These are phyloP conservation scores for Xylaria sp. DNA, from an alignment of 2,329 filamentous ascomycete genomes.

Conservation along the genomic window DNA sequence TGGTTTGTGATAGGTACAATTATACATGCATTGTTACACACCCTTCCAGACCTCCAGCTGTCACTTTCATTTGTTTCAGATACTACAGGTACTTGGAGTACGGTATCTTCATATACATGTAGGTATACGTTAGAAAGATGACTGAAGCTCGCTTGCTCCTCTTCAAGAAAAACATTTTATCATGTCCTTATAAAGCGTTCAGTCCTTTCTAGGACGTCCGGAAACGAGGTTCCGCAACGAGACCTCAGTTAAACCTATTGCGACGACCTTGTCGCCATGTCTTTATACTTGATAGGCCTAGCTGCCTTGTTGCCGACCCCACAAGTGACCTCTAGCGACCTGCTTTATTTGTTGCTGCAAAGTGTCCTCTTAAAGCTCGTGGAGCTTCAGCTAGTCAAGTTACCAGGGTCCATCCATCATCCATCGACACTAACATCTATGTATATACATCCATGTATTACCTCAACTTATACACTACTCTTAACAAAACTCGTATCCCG, in stretches of 20 bases:
- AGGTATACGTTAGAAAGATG: not conserved
- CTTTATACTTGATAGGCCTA: slow-evolving; percentile 24
- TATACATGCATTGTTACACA: not conserved
- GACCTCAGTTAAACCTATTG: slow-evolving; percentile 21
- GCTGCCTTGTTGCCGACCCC: slow-evolving; percentile 16
- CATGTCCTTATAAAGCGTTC: not conserved
- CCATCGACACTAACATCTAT: not conserved
- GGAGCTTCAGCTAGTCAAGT: not conserved
- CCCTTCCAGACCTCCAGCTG: not conserved
- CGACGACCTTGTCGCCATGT: slow-evolving; percentile 16
- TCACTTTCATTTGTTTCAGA: not conserved
- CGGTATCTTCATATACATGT: not conserved
- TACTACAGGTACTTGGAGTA: not conserved
- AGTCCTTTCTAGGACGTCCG: slow-evolving; percentile 8
- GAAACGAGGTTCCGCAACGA: slow-evolving; percentile 25
- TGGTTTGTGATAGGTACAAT: not conserved
- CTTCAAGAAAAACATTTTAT: not conserved
- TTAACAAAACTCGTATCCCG: too few relatives aligned
- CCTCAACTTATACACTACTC: too few relatives aligned
- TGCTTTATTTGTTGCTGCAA: slow-evolving; percentile 42
- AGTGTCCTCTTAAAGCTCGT: slow-evolving; percentile 46
- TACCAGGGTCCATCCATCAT: not conserved
- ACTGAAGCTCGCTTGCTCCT: not conserved
- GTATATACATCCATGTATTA: too few relatives aligned
- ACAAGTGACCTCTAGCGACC: slow-evolving; percentile 24